Base-by-base conservation (phyloP, 2,329 filamentous ascomycete genomes). In the Aureobasidium lini region DNA sequence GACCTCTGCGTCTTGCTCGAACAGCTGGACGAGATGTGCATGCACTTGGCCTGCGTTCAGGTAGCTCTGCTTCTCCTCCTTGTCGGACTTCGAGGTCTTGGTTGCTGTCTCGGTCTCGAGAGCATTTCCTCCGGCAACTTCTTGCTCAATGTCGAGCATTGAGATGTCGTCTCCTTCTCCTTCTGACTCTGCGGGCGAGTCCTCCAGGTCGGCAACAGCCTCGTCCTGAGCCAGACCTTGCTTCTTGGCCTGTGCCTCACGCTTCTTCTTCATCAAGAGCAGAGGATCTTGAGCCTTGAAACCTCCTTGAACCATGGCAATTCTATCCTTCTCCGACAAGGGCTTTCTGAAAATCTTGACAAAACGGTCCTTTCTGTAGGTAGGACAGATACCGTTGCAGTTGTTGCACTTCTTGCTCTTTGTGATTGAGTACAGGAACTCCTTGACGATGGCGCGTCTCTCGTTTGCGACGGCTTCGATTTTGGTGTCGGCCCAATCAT, bases 281-380 rank as follows among this genome's bases (percentile, higher is more conserved):
- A 95, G 78, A 3, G 89, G 86, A 69, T 94, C 89, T 54, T 81
- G 80, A 37, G 84, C 78, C 66, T 85, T 86, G 69, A 91, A 83
- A 58, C 84, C 81, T 49, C 74, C 73, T 65, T 88, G 84, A 3
- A 85, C 81, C 88, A 95, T 95, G 62, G 87, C 85, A 43, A 84
- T 81, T 70, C 85, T 84, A 37, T 94, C 85, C 72, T 95, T 95
- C 48, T 81, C 74, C 48, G 81, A 83, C 60, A 96, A 76, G 1
- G 88, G 79, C 69, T 89, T 94, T 70, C 93, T 87, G 73, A 97
- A 99, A 57, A 99, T 91, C 73, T 97, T 99, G 69, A 92, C 88
- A 67, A 85, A 94, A 44, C 88, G 83, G 68, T 99, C 93, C 72
- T 95, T 96, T 66, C 93, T 86, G 73, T 90, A 97, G 2, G 80